Base-by-base conservation (phyloP, 176 grass and related monocot genomes). In the Guadua angustifolia region DNA sequence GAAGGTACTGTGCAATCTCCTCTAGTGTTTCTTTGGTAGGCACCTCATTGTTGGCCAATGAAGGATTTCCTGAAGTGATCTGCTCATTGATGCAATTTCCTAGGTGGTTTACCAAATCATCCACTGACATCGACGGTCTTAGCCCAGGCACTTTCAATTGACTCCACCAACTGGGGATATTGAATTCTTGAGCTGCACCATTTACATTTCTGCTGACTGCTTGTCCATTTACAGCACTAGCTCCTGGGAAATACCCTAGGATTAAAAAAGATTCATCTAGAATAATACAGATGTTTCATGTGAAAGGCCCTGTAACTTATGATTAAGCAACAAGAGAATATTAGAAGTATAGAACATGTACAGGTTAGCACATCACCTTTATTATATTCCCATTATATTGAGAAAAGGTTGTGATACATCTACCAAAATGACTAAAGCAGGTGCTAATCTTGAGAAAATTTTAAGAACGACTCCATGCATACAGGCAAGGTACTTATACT, bases 91-190 rank as follows among this genome's bases (percentile, higher is more conserved):
- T 93, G 85, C 93, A 94, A 55, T 90, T 91, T 59, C 90, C 95
- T 65, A 98, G 80, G 65, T 98, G 95, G 81, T 83, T 98, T 35
- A 98, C 92, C 58, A 98, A 75, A 86, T 98, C 95, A 68, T 91
- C 87, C 76, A 95, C 87, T 9, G 95, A 95, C 91, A 98, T 98
- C 7, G 91, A 95, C n/a, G 88, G 84, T 77, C 75, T 86, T 71
- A 98, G 82, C 67, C 89, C 93, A 35, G 90, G 93, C 71, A 89
- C 83, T 84, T 95, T 98, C 68, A 98, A 84, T 72, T 92, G 95
- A 77, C 94, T 83, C 91, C 87, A 92, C 91, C 84, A 92, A 80
- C 87, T 84, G 26, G 82, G 87, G 13, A 90, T 90, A 79, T 79
- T 92, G 36, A 89, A 68, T 46, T 87, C 69, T 92, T 91, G 86